Evolutionary conservation across 768 basidiomycete genomes (phyloP).

Genomic region (Fomitopsis pulvina): DNA sequence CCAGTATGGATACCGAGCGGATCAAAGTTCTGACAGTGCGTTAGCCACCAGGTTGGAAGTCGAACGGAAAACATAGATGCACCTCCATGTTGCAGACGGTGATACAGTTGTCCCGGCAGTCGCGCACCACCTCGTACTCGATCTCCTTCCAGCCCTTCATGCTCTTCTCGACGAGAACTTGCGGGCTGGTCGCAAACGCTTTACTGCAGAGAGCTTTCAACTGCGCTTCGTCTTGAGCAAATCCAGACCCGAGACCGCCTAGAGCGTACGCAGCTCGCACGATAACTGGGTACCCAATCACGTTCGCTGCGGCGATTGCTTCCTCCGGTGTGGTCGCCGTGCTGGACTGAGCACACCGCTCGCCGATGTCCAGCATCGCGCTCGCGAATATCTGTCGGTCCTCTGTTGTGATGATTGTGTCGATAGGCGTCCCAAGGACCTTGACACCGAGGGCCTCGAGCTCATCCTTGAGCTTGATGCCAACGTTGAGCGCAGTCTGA

Average conservation of each 20-base stretch:
- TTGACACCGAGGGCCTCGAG: constrained; percentile 84
- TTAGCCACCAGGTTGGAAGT: background rate
- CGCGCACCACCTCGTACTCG: constrained; percentile 97
- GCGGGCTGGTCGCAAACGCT: constrained; percentile 96
- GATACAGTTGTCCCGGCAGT: constrained; percentile 97
- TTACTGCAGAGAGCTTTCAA: constrained; percentile 83
- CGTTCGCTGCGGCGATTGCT: constrained; percentile 71
- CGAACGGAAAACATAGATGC: constrained; percentile 21
- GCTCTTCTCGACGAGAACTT: constrained; percentile 97
- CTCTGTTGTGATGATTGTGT: constrained; percentile 96
- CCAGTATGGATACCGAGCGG: constrained; percentile 98
- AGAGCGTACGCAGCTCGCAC: constrained; percentile 96
- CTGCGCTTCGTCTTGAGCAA: constrained; percentile 92
- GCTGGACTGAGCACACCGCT: constrained; percentile 86
- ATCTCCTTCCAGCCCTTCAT: constrained; percentile 99
- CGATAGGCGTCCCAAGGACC: constrained; percentile 94
- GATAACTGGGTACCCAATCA: constrained; percentile 93
- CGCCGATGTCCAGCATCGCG: constrained; percentile 94
- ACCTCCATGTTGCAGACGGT: constrained; percentile 99
- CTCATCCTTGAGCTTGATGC: constrained; percentile 97
- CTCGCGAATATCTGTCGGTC: constrained; percentile 91
- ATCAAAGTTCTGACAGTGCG: constrained; percentile 80
- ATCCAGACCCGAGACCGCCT: constrained; percentile 92
- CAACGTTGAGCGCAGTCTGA: constrained; percentile 94
- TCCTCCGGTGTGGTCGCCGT: constrained; percentile 86